Conservation (phyloP, 129 eudicot genomes). For the Helianthus annuus region DNA sequence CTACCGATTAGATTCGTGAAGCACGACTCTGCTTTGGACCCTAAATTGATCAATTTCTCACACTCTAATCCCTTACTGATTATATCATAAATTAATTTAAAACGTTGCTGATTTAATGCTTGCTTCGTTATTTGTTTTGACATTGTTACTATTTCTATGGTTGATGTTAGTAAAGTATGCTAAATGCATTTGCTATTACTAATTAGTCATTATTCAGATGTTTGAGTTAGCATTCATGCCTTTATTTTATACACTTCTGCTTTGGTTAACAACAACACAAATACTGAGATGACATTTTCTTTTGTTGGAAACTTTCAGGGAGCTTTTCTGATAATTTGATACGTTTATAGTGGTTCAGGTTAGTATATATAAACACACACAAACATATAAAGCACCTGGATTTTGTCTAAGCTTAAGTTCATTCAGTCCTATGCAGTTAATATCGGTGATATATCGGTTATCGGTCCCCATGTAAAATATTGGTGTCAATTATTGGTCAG, state of each 20-base stretch:
- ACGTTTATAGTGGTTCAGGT: conserved; percentile 89
- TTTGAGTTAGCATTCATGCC: not conserved
- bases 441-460: too few species aligned
- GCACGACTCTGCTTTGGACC: too few species aligned
- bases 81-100: too few species aligned
- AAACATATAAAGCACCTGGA: not conserved
- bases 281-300: conserved; percentile 12
- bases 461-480: too few species aligned
- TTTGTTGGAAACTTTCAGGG: conserved; percentile 62
- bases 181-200: not conserved
- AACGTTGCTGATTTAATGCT: too few species aligned
- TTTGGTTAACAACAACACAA: conserved; percentile 8
- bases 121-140: too few species aligned
- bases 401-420: conserved; percentile 3
- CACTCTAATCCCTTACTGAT: too few species aligned
- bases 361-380: conserved; percentile 21
- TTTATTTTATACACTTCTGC: conserved; percentile 15
- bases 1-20: too few species aligned
- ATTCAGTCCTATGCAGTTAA: too few species aligned
- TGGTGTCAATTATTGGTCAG: too few species aligned
- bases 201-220: not conserved
- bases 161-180: not conserved
- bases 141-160: too few species aligned
- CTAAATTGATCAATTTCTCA: too few species aligned
- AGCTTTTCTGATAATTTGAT: conserved; percentile 80